phyloP scores from a whole-genome alignment of 495 filamentous ascomycete species.

The Daldinia childiae region DNA sequence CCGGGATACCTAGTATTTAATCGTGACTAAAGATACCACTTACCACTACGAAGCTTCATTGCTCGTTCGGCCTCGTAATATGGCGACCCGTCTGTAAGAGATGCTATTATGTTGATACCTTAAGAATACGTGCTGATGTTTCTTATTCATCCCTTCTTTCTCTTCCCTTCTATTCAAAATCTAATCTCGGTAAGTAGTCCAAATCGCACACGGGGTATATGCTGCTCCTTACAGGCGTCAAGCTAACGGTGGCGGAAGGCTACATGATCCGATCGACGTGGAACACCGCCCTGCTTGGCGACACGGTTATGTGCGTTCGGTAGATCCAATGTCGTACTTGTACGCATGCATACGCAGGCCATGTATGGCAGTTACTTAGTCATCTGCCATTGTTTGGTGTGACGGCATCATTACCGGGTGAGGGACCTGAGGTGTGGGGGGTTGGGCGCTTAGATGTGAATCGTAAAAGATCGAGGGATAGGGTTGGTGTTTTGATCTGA shows the following conservation, averaged over 20 bases:
- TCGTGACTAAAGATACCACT: not conserved
- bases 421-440: no score
- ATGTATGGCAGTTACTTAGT: not conserved
- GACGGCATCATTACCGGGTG: no score
- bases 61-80: not conserved
- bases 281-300: not conserved
- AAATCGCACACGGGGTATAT: no score
- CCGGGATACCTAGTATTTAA: not conserved
- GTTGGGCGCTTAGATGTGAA: no score
- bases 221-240: no score
- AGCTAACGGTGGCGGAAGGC: not conserved
- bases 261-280: conserved; percentile 20
- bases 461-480: no score
- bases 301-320: not conserved
- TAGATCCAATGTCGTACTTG: not conserved
- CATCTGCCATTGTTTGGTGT: no score
- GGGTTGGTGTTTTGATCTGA: no score
- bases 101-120: not conserved
- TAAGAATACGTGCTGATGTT: no score
- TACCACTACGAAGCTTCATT: not conserved
- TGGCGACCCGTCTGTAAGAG: not conserved
- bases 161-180: no score
- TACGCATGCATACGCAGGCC: not conserved
- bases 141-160: no score
- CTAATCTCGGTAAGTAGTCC: no score